Evolutionary conservation across 371 early-diverging fungal genomes (phyloP).

Genomic region (Nematocida sp.): DNA sequence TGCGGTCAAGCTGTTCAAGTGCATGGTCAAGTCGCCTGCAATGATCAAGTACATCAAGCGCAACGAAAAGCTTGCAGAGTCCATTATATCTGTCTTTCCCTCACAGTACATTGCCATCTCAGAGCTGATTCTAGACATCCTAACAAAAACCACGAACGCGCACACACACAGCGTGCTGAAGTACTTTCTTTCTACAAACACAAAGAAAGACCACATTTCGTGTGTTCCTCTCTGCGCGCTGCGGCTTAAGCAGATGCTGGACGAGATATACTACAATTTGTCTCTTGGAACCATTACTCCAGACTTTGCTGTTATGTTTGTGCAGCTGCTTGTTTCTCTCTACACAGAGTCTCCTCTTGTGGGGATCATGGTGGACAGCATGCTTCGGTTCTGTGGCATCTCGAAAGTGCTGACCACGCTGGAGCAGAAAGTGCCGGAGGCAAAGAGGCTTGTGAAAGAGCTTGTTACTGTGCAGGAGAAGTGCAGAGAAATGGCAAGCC

Average conservation of each 20-base stretch:
- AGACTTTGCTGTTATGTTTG: not conserved
- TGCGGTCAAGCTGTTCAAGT: slow-evolving; percentile 11
- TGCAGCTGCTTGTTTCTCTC: not conserved
- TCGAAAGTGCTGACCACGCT: not conserved
- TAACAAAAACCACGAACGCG: not conserved
- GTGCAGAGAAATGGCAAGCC: not conserved
- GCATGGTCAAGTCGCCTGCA: slow-evolving; percentile 27
- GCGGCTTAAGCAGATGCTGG: slow-evolving; percentile 15
- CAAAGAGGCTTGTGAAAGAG: not conserved
- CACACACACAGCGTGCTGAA: not conserved
- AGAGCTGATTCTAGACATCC: not conserved
- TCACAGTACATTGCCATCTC: slow-evolving; percentile 21
- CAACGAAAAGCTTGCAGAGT: not conserved
- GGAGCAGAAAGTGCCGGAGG: not conserved
- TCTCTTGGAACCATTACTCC: slow-evolving; percentile 2
- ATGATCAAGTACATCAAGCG: slow-evolving; percentile 7
- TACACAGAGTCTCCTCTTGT: slow-evolving; percentile 8
- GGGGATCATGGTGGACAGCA: slow-evolving; percentile 31
- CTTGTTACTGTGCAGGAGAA: slow-evolving; percentile 9
- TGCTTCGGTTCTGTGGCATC: slow-evolving; percentile 12
- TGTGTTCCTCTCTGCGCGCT: slow-evolving; percentile 13
- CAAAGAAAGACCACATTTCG: not conserved
- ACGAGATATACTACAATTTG: slow-evolving; percentile 28
- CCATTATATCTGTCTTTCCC: slow-evolving; percentile 16
- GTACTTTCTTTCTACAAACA: not conserved